phyloP scores from a whole-genome alignment of 495 filamentous ascomycete genomes.

The Glarea lozoyensis region DNA sequence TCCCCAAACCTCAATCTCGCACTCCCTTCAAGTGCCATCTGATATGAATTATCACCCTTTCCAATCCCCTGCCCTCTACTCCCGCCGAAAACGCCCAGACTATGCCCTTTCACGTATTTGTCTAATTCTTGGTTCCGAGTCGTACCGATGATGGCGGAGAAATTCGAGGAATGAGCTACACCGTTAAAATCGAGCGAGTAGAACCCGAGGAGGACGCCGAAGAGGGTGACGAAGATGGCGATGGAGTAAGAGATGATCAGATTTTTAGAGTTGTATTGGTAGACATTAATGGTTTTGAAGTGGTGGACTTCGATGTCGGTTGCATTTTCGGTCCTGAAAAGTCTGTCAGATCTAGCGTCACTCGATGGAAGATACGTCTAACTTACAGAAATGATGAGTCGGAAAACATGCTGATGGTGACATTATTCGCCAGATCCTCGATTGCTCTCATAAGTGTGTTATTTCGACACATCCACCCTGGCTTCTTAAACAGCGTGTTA shows the following conservation, averaged over 20 bases:
- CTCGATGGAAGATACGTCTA: too few species aligned
- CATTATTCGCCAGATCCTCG: slow-evolving; percentile 14
- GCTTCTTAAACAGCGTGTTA: slow-evolving; percentile 5
- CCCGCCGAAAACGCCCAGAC: slow-evolving; percentile 4
- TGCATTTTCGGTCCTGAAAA: slow-evolving; percentile 2
- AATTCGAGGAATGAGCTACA: slow-evolving; percentile 6
- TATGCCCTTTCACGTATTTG: slow-evolving; percentile 3
- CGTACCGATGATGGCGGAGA: slow-evolving; percentile 14
- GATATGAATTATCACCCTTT: too few species aligned
- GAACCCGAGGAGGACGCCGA: slow-evolving; percentile 3
- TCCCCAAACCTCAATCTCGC: background rate
- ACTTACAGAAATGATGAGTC: too few species aligned
- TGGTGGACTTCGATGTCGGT: background rate
- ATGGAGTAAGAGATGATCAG: slow-evolving; percentile 10
- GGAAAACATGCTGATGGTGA: slow-evolving; percentile 15
- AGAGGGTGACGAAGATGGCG: background rate
- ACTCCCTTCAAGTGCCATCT: too few species aligned
- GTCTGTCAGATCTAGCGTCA: too few species aligned
- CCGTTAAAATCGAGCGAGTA: slow-evolving; percentile 8
- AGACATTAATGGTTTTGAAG: slow-evolving; percentile 3
- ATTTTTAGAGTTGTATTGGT: slow-evolving; percentile 10
- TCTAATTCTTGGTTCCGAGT: slow-evolving; percentile 7
- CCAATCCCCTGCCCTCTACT: too few species aligned
- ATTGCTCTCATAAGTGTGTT: slow-evolving; percentile 7
- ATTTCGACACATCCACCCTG: slow-evolving; percentile 16